phyloP scores from a whole-genome alignment of 805 yeast genomes.

The Candida namnaoensis region DNA sequence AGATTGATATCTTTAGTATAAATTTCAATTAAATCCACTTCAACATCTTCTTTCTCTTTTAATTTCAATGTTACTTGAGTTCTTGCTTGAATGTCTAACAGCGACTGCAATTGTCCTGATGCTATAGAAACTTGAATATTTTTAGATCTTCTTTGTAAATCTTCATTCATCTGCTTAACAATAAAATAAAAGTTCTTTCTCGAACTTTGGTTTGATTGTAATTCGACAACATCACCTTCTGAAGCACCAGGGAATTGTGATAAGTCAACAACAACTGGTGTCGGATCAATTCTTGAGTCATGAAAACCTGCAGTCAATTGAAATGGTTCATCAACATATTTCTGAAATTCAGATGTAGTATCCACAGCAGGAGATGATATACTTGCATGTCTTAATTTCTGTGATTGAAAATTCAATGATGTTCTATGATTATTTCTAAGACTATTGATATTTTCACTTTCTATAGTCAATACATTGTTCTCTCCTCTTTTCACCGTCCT shows the following conservation, averaged over 20 bases:
- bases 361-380: not conserved
- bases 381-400: not conserved
- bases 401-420: not conserved
- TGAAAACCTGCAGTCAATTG: constrained; percentile 35
- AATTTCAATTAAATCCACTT: constrained; percentile 76
- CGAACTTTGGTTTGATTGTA: constrained; percentile 35
- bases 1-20: constrained; percentile 72
- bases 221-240: constrained; percentile 73
- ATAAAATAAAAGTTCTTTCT: constrained; percentile 32
- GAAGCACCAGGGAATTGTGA: constrained; percentile 49
- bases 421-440: not conserved
- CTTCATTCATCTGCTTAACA: constrained; percentile 25
- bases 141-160: constrained; percentile 21
- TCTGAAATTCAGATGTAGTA: not conserved
- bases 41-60: constrained; percentile 37
- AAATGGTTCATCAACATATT: constrained; percentile 9
- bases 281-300: constrained; percentile 49
- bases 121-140: constrained; percentile 43
- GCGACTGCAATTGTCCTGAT: constrained; percentile 49
- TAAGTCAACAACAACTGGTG: constrained; percentile 57
- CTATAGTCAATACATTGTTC: constrained; percentile 13
- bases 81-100: constrained; percentile 60
- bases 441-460: constrained; percentile 7
- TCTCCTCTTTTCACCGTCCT: constrained; percentile 16
- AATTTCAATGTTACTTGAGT: constrained; percentile 52